phyloP scores from a whole-genome alignment of 371 early-diverging fungal species.

The Racocetra persica region DNA sequence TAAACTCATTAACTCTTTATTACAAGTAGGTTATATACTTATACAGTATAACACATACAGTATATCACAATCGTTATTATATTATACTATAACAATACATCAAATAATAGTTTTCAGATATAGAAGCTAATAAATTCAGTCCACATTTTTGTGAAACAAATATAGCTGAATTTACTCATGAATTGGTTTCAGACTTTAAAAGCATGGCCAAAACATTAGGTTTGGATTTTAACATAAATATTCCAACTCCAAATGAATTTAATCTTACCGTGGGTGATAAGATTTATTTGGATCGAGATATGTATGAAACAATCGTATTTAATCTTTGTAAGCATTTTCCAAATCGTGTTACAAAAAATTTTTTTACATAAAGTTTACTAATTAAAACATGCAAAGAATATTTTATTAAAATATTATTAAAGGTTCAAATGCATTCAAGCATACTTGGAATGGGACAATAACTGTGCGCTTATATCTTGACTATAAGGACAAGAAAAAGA shows the following conservation, averaged over 20 bases:
- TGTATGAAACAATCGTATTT: conserved; percentile 50
- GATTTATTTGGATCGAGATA: conserved; percentile 54
- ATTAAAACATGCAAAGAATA: too few relatives aligned
- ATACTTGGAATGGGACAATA: too few relatives aligned
- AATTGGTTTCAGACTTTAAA: conserved; percentile 54
- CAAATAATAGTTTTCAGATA: conserved; percentile 4
- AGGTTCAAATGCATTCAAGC: too few relatives aligned
- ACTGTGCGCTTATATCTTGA: too few relatives aligned
- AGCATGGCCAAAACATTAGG: conserved; percentile 50
- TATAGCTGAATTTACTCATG: conserved; percentile 51
- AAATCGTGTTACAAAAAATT: too few relatives aligned
- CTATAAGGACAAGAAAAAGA: too few relatives aligned
- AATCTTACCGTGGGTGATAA: conserved; percentile 34
- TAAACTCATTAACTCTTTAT: conserved; percentile 51
- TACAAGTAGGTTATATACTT: too few relatives aligned
- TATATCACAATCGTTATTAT: too few relatives aligned
- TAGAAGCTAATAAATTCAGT: conserved; percentile 56
- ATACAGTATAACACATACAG: too few relatives aligned
- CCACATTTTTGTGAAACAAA: conserved; percentile 54
- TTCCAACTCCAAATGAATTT: conserved; percentile 38
- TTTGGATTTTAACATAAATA: conserved; percentile 46
- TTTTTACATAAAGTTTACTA: too few relatives aligned
- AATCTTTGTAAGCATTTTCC: conserved; percentile 48
- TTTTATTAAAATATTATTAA: too few relatives aligned
- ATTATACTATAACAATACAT: too few relatives aligned